Base-by-base conservation (phyloP, 2,329 filamentous ascomycete genomes). In the Mariannaea elegans region DNA sequence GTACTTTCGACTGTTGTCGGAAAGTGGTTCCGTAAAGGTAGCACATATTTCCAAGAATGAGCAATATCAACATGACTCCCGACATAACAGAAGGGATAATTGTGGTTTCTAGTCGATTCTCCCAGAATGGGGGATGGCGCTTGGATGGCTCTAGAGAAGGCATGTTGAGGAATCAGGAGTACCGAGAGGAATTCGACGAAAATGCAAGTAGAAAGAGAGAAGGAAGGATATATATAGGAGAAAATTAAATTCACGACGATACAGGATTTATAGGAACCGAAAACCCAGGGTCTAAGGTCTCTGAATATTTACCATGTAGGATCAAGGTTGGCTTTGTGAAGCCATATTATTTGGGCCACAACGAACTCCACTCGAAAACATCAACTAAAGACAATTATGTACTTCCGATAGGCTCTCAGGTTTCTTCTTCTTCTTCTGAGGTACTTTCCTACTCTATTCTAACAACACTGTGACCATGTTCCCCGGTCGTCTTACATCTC, bases 11-110 rank as follows among this genome's bases (percentile, higher is more conserved):
- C 10, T 42, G 18, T 2, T 32, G 34, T 9, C 23, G 53, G 18
- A 56, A 56, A 2, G 53, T 49, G 3, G 44, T 29, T 13, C 53
- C 53, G 14, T 42, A 56, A 12, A 56, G 36, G 21, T 53, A 53
- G 10, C n/a, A 23, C 38, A 52, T 31, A 14, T 52, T 52, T 14
- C 24, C 49, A 6, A 52, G 29, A 13, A 52, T 21, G 7, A 52
- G 38, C 18, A 52, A 23, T 12, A 42, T 29, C 12, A 52, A 27
- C 49, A 52, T 52, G 27, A 52, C 21, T 24, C 34, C 24, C 8
- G 49, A 42, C 16, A 52, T 52, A 38, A 42, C 14, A 7, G 49
- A 52, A 7, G 49, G 49, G 24, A 52, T 13, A 2, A 52, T 12
- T 7, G 39, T n/a, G 18, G 24, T 19, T 23, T 44, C 16, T 7